phyloP scores from a whole-genome alignment of 2,329 filamentous ascomycete genomes.

The Xylaria sp. region DNA sequence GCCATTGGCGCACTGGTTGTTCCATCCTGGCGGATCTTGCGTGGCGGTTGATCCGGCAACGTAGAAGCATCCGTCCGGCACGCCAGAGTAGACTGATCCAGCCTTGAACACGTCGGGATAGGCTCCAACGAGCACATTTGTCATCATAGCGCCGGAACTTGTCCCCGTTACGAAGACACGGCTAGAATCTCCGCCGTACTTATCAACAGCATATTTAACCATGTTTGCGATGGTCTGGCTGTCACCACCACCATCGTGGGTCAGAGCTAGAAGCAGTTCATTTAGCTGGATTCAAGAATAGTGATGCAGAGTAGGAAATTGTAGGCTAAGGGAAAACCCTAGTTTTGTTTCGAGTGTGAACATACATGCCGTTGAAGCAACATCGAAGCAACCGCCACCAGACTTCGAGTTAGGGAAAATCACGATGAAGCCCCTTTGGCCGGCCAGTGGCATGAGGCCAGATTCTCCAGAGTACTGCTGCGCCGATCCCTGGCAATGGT shows the following conservation, averaged over 20 bases:
- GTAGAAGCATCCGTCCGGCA: conserved; percentile 53
- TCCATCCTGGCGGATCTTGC: conserved; percentile 59
- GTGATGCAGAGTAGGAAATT: neutral
- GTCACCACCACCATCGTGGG: conserved; percentile 53
- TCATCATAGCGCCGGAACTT: conserved; percentile 51
- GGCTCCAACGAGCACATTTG: conserved; percentile 56
- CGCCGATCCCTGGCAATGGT: conserved; percentile 67
- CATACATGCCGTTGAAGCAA: conserved; percentile 59
- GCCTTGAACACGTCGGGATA: conserved; percentile 61
- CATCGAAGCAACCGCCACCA: conserved; percentile 66
- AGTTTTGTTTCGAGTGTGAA: conserved; percentile 6
- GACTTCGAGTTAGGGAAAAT: conserved; percentile 58
- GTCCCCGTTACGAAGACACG: conserved; percentile 47
- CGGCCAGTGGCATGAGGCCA: conserved; percentile 63
- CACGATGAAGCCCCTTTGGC: conserved; percentile 65
- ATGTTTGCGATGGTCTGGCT: conserved; percentile 54
- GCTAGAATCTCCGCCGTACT: conserved; percentile 49
- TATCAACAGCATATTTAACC: conserved; percentile 49
- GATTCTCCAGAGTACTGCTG: conserved; percentile 61
- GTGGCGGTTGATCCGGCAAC: conserved; percentile 51
- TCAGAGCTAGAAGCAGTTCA: conserved; percentile 41
- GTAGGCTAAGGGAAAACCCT: neutral
- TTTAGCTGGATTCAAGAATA: neutral
- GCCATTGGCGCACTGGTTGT: conserved; percentile 64
- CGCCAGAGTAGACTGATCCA: conserved; percentile 57